Percentiles rank a stretch among this genome's conserved stretches.
Evolutionary conservation across 345 rosid genomes (phyloP).

Genomic region (Turritis glabra): DNA sequence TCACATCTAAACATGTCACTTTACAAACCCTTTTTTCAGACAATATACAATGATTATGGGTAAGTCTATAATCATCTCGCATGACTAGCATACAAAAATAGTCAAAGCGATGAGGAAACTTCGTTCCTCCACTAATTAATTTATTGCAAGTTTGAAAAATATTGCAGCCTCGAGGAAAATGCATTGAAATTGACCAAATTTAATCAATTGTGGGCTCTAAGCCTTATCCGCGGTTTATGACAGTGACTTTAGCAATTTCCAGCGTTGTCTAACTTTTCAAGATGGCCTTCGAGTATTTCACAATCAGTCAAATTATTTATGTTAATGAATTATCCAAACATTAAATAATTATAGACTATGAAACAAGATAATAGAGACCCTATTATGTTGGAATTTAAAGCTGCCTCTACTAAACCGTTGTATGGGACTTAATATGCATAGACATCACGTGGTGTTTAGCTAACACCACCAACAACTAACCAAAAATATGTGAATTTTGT

Average conservation of each 20-base stretch:
- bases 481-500: not conserved
- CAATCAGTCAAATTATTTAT: constrained; percentile 2
- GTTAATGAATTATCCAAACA: not conserved
- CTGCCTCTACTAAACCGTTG: not conserved
- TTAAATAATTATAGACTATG: not conserved
- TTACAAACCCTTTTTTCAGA: not conserved
- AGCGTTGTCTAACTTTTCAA: constrained; percentile 24
- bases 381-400: constrained; percentile 13
- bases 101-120: constrained; percentile 35
- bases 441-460: not conserved
- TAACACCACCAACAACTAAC: not conserved
- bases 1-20: constrained; percentile 31
- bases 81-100: not conserved
- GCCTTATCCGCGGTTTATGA: constrained; percentile 28
- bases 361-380: not conserved
- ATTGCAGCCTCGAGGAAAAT: constrained; percentile 11
- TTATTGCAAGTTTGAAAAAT: constrained; percentile 17
- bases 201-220: constrained; percentile 33
- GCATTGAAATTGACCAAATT: constrained; percentile 27
- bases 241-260: constrained; percentile 34
- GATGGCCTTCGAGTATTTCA: constrained; percentile 18
- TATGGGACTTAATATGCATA: not conserved
- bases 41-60: constrained; percentile 14
- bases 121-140: constrained; percentile 22
- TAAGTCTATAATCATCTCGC: constrained; percentile 25